Evolutionary conservation across 2,329 filamentous ascomycete species (phyloP), one percentile per base, ranked within the genome.

Genomic region (Fusarium armeniacum): DNA sequence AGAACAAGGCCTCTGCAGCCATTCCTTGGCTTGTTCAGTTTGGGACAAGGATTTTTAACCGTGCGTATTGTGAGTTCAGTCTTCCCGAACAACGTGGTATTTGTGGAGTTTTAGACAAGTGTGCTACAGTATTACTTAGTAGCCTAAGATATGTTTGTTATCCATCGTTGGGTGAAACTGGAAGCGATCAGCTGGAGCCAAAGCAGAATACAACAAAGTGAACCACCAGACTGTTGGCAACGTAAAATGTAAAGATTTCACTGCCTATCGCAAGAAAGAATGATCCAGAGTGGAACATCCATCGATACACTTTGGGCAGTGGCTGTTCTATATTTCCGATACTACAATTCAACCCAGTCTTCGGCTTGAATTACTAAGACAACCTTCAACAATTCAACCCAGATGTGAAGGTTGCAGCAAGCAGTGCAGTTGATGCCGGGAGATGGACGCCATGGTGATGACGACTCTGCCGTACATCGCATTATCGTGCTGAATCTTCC

Each of bases 51-150:
- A 59, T 49, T 44, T 26, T 50, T 68, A 66, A 44, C 58, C 54
- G 38, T 70, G 58, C 58, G 58, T 70, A 46, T 33, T 47, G 52
- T 43, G 43, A 53, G 40, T 53, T 51, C 51, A 45, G 40, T 36
- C 38, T 32, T 65, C 46, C 54, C 33, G 26, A 32, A 69, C 36
- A 70, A 70, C 62, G 62, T 70, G 67, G 67, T 49, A 68, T 65
- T 52, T 45, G 30, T 51, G 30, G 43, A 52, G 63, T 36, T 33
- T 50, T 26, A 47, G 26, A 11, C 30, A 24, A 20, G 20, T 20
- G 20, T 20, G 40, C 51, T 54, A 62, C 52, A 22, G 52, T 52
- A 18, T 18, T 32, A 26, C 24, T 26, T 20, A 20, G 24, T 26
- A 43, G 26, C 28, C 28, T 28, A 24, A 26, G 47, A 35, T n/a